Evolutionary conservation across 2,329 filamentous ascomycete species (phyloP).

Genomic region (Xylaria sp.): DNA sequence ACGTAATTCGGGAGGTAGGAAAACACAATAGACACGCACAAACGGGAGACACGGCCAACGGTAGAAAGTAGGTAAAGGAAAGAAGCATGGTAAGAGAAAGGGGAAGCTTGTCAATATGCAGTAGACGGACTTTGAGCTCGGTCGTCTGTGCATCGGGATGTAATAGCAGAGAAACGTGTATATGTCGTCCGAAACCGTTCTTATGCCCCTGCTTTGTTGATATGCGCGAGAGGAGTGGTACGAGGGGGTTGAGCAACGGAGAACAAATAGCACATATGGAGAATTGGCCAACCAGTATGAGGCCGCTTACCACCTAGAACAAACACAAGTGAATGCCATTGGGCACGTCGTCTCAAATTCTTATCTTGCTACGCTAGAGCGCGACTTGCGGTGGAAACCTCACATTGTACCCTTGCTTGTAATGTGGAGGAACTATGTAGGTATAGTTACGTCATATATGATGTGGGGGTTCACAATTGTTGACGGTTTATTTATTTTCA

Average conservation of each 20-base stretch:
- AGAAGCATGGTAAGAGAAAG: not conserved
- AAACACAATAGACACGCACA: conserved; percentile 20
- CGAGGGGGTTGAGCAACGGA: not conserved
- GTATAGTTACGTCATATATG: too few relatives aligned
- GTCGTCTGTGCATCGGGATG: conserved; percentile 7
- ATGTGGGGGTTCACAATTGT: too few relatives aligned
- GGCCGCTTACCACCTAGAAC: too few relatives aligned
- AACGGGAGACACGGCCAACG: conserved; percentile 10
- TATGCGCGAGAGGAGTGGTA: not conserved
- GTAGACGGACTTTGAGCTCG: not conserved
- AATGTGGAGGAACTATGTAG: too few relatives aligned
- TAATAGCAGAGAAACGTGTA: conserved; percentile 3
- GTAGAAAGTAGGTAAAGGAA: conserved; percentile 8
- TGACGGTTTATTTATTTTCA: not conserved
- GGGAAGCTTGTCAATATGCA: conserved; percentile 1
- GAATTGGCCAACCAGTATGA: too few relatives aligned
- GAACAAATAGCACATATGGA: not conserved
- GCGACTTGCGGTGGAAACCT: too few relatives aligned
- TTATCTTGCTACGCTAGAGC: too few relatives aligned
- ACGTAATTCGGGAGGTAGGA: conserved; percentile 24
- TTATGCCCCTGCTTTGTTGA: not conserved
- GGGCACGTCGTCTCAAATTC: too few relatives aligned
- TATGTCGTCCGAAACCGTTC: not conserved
- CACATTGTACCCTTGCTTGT: too few relatives aligned
- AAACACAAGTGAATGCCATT: too few relatives aligned